A percentile compares a stretch with the other conserved stretches of the same genome.
Conservation (phyloP, 148 eudicot species). For the Vaccinium corymbosum region DNA sequence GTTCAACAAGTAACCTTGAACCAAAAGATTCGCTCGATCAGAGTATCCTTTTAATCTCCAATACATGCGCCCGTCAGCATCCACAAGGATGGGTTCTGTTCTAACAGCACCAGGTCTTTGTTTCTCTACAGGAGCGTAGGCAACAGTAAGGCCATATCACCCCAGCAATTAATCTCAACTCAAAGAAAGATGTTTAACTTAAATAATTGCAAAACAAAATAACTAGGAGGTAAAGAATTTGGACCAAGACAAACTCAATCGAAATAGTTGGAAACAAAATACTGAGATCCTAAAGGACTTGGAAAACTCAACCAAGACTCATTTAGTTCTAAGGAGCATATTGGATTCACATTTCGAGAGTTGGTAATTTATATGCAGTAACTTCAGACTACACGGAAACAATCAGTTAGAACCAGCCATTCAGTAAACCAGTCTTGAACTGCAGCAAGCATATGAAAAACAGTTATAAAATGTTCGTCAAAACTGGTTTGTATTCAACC, state of each 20-base stretch:
- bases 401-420: not conserved
- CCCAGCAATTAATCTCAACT: not conserved
- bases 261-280: not conserved
- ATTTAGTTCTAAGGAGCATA: not conserved
- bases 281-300: not conserved
- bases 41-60: conserved; percentile 59
- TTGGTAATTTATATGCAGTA: not conserved
- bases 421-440: not conserved
- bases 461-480: not conserved
- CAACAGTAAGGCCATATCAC: not conserved
- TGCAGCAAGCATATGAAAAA: not conserved
- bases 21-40: conserved; percentile 12
- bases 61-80: conserved; percentile 40
- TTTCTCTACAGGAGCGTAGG: conserved; percentile 33
- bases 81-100: conserved; percentile 49
- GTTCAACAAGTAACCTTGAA: conserved; percentile 44
- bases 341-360: not conserved
- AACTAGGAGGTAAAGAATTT: not conserved
- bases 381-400: not conserved
- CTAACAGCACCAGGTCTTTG: conserved; percentile 52
- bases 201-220: not conserved
- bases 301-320: not conserved
- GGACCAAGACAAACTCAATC: not conserved
- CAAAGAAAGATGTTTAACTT: not conserved
- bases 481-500: not conserved